These are phyloP conservation scores for Talaromyces nanjingensis DNA, from an alignment of 495 filamentous ascomycete species.

Conservation along the genomic window DNA sequence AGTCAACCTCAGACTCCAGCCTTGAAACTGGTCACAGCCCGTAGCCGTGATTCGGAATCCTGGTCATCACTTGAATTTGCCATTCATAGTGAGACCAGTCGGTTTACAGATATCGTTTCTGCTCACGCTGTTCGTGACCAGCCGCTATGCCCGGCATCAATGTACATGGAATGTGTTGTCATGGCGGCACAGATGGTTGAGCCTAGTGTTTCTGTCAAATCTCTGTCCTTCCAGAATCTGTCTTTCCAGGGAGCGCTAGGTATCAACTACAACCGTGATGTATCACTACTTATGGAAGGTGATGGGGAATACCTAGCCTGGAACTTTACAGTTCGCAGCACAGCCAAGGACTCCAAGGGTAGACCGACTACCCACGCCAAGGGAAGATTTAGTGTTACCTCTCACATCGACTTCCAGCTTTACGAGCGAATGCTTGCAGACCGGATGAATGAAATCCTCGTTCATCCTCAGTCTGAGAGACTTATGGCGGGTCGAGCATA, in stretches of 20 bases:
- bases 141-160: slow-evolving; percentile 26
- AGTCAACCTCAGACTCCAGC: background rate
- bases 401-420: slow-evolving; percentile 1
- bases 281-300: slow-evolving; percentile 11
- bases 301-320: slow-evolving; percentile 6
- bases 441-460: slow-evolving; percentile 3
- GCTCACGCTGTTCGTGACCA: slow-evolving; percentile 3
- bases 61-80: slow-evolving; percentile 4
- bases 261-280: slow-evolving; percentile 11
- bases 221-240: slow-evolving; percentile 14
- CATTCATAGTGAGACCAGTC: slow-evolving; percentile 2
- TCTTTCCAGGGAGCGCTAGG: slow-evolving; percentile 17
- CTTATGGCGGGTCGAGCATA: slow-evolving; percentile 15
- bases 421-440: slow-evolving; percentile 8
- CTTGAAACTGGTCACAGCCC: background rate
- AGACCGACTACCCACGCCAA: slow-evolving; percentile 2
- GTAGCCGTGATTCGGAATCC: background rate
- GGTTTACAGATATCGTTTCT: background rate
- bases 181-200: slow-evolving; percentile 16
- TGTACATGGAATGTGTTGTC: slow-evolving; percentile 28
- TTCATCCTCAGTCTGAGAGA: slow-evolving; percentile 10
- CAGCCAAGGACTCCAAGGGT: background rate
- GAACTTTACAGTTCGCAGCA: slow-evolving; percentile 5
- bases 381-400: background rate
- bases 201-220: background rate